Base-by-base conservation (phyloP, 106 monocot genomes). In the Triglochin maritima region DNA sequence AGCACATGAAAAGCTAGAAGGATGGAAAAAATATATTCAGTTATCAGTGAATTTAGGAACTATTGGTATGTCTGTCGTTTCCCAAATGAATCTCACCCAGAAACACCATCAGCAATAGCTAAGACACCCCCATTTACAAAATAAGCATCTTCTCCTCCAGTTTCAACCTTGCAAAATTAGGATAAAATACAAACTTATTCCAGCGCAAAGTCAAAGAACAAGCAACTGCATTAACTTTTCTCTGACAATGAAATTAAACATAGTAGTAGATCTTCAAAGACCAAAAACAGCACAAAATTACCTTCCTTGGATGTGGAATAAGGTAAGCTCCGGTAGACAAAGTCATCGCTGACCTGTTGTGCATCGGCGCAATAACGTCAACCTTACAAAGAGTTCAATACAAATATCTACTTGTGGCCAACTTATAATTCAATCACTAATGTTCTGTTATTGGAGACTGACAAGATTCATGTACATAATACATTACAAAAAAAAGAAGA, bases 31-130 rank as follows among this genome's bases (percentile, higher is more conserved):
- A 45, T n/a, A n/a, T n/a, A 47, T 55, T 74, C 76, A 59, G 72
- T 69, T 59, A 73, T 72, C 56, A 63, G 5, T 53, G 49, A 57
- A 53, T 29, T 60, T 17, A 9, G 0, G 9, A 77, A 59, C 61
- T 15, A 47, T 5, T 58, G 17, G 5, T 53, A 65, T 65, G 10
- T 47, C 45, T 49, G 0, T 43, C 42, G 5, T 4, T 51, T 8
- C 29, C 29, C 55, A 41, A 65, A 65, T 70, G n/a, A 43, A n/a
- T 11, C 68, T 46, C 65, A 90, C 94, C 90, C 94, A 44, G 94
- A 95, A 57, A 95, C 94, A 76, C 94, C 94, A 81, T 95, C 94
- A 42, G 94, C 94, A 62, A 95, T 60, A 17, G 81, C 94, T 69
- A 95, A 65, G 74, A 90, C 83, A 80, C 94, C 84, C 5, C 82